phyloP scores from a whole-genome alignment of 2,329 filamentous ascomycete species.

The Mycosphaerella sp. region DNA sequence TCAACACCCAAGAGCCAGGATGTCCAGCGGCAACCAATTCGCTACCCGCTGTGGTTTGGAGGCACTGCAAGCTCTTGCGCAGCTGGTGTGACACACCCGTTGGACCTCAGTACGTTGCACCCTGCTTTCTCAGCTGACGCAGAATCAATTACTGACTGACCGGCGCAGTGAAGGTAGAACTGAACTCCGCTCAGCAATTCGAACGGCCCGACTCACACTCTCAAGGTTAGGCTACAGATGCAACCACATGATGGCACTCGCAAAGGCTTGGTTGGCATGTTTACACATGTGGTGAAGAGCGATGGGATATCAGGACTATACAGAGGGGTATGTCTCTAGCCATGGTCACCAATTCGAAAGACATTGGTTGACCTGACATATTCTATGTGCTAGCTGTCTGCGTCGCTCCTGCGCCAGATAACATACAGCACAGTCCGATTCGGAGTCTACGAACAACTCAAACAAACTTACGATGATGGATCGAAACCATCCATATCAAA shows the following conservation, averaged over 20 bases:
- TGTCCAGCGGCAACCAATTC: constrained; percentile 34
- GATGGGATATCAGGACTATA: constrained; percentile 80
- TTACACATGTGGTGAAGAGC: constrained; percentile 69
- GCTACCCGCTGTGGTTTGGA: constrained; percentile 72
- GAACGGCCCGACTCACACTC: constrained; percentile 18
- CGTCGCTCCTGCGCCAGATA: constrained; percentile 80
- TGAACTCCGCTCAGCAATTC: background rate
- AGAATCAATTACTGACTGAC: constrained; percentile 28
- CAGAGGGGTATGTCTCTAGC: constrained; percentile 53
- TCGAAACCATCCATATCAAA: constrained; percentile 57
- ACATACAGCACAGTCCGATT: constrained; percentile 97
- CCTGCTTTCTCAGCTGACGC: background rate
- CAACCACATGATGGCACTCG: constrained; percentile 64
- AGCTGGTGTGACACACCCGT: constrained; percentile 82
- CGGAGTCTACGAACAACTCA: constrained; percentile 92
- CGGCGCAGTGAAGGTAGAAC: constrained; percentile 41
- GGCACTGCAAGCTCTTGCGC: constrained; percentile 90
- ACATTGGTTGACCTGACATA: constrained; percentile 2
- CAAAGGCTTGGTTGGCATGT: constrained; percentile 77
- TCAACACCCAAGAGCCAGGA: constrained; percentile 40
- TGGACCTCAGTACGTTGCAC: constrained; percentile 70
- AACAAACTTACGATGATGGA: constrained; percentile 56
- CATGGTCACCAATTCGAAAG: background rate
- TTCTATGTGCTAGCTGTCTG: constrained; percentile 56
- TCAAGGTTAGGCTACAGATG: constrained; percentile 78